Evolutionary conservation across 2,329 filamentous ascomycete genomes (phyloP).

Genomic region (Bipolaris zeicola): DNA sequence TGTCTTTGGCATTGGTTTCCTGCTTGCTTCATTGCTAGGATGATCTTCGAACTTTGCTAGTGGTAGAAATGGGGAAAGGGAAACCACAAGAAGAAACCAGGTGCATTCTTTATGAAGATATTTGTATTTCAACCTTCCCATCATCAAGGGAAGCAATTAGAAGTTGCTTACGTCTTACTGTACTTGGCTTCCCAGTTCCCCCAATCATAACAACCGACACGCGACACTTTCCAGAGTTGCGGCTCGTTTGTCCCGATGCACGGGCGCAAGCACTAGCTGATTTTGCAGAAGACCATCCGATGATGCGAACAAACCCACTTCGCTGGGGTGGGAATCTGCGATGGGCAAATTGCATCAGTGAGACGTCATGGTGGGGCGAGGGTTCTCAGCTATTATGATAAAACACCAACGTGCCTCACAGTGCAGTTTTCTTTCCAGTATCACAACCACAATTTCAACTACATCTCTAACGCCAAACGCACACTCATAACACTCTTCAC

Average conservation of each 20-base stretch:
- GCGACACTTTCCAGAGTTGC: conserved; percentile 11
- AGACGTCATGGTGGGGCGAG: conserved; percentile 27
- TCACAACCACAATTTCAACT: conserved; percentile 8
- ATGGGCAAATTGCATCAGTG: conserved; percentile 16
- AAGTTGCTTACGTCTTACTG: neutral
- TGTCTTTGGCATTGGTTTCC: neutral
- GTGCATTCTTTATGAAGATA: neutral
- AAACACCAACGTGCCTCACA: conserved; percentile 14
- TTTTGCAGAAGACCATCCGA: conserved; percentile 13
- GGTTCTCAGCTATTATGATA: conserved; percentile 14
- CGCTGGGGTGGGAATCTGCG: conserved; percentile 13
- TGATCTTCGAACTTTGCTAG: neutral
- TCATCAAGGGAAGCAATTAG: neutral
- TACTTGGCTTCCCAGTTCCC: neutral
- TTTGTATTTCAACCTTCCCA: neutral
- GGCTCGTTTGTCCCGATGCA: conserved; percentile 12
- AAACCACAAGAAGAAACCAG: neutral
- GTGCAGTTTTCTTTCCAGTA: conserved; percentile 3
- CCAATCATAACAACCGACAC: conserved; percentile 2
- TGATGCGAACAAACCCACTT: conserved; percentile 12
- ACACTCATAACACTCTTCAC: neutral
- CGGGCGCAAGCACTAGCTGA: conserved; percentile 8
- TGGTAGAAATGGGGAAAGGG: neutral
- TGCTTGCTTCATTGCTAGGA: neutral
- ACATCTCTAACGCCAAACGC: neutral